Evolutionary conservation across 371 early-diverging fungal species (phyloP), one percentile per base, ranked within the genome.

Genomic region (Mortierella sp.): DNA sequence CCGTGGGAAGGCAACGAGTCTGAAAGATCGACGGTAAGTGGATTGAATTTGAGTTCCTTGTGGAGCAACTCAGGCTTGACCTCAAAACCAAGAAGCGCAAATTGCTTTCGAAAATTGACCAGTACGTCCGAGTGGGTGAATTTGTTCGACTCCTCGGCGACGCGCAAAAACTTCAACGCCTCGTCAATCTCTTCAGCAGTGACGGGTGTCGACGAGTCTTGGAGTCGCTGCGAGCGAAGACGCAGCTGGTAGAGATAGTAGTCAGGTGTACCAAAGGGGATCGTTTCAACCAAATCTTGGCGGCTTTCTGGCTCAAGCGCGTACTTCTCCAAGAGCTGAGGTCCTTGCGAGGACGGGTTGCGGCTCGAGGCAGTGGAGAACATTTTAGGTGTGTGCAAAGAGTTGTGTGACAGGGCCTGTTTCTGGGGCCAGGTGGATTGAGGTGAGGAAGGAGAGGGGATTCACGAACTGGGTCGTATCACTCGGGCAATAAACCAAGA

Each of bases 271-370:
- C 58, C 61, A 12, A 46, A 46, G 19, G 50, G 37, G 60, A 63
- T 63, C 15, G 30, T 21, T 21, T 73, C 28, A 46, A 67, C 64
- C 7, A 79, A 21, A 0, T 58, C 64, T 7, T 46, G 52, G 21
- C 80, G 73, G 53, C 58, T 28, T 3, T 73, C 67, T 21, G 80
- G 80, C 15, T 79, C 66, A 44, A 79, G 60, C 5, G 80, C 80
- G 50, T 60, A 79, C n/a, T 66, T 61, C 43, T 79, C 80, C 11
- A 68, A 50, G 26, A 45, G 26, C 14, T 48, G 57, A 19, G 26
- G n/a, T 37, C 37, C 37, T 9, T 37, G 37, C 37, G 37, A 37
- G 37, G 37, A 37, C 37, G 37, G 37, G 37, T 37, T 9, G 37
- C 37, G 37, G 23, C 50, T 47, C 19, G 50, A 26, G 37, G 57